phyloP scores from a whole-genome alignment of 2,329 filamentous ascomycete genomes.

The Penicillium decumbens region DNA sequence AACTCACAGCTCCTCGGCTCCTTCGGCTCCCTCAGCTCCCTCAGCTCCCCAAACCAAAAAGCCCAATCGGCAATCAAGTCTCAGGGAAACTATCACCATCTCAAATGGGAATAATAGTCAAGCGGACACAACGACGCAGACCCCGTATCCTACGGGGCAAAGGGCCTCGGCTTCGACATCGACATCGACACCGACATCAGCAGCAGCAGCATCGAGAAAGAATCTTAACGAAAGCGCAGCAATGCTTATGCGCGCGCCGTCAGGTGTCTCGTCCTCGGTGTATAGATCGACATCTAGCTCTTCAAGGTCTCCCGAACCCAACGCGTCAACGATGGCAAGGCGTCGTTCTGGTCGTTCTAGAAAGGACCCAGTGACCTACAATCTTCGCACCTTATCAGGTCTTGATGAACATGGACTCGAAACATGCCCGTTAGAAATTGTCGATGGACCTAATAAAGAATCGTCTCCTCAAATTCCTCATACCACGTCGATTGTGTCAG shows the following conservation, averaged over 20 bases:
- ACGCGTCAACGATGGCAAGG: neutral
- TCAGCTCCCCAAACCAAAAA: neutral
- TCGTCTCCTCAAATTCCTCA: neutral
- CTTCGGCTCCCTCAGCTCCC: neutral
- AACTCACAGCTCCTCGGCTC: neutral
- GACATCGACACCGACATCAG: neutral
- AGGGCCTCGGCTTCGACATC: neutral
- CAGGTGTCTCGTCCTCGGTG: neutral
- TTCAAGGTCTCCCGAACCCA: conserved; percentile 1
- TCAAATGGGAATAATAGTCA: conserved; percentile 6
- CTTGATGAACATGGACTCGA: neutral
- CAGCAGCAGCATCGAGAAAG: neutral
- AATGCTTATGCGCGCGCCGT: neutral
- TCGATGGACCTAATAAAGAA: neutral
- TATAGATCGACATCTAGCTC: neutral
- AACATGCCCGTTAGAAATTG: neutral
- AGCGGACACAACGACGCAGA: neutral
- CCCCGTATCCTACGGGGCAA: neutral
- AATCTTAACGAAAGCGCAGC: neutral
- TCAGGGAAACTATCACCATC: conserved; percentile 5
- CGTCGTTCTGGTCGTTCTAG: conserved; percentile 29
- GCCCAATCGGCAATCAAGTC: neutral
- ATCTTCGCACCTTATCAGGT: conserved; percentile 17
- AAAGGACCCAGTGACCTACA: conserved; percentile 32
- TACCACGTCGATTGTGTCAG: neutral